Conservation (phyloP, 1,284 basidiomycete genomes). For the Pseudozyma hubeiensis region DNA sequence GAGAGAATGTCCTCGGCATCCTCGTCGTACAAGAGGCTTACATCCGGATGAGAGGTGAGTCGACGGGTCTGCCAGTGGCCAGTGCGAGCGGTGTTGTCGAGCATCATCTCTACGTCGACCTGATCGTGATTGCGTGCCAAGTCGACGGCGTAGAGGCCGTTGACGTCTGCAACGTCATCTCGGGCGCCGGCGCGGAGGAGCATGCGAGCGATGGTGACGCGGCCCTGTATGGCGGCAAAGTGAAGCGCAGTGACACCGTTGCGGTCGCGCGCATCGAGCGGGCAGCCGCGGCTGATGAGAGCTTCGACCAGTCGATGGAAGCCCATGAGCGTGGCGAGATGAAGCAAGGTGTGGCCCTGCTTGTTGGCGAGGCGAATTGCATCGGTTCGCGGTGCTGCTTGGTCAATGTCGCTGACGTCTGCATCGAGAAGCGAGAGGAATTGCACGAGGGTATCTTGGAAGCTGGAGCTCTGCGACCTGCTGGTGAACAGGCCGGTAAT, state of each 20-base stretch:
- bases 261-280: conserved; percentile 84
- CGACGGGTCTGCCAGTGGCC: conserved; percentile 45
- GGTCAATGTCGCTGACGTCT: conserved; percentile 30
- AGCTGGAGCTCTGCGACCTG: conserved; percentile 70
- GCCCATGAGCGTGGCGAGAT: conserved; percentile 85
- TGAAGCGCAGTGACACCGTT: conserved; percentile 93
- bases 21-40: conserved; percentile 58
- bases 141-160: conserved; percentile 84
- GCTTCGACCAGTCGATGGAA: conserved; percentile 80
- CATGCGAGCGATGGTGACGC: conserved; percentile 76
- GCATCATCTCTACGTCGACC: conserved; percentile 70
- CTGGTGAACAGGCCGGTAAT: conserved; percentile 49
- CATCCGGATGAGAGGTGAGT: conserved; percentile 47
- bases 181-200: conserved; percentile 85
- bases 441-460: conserved; percentile 82
- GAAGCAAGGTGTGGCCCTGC: conserved; percentile 74
- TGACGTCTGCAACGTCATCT: conserved; percentile 78
- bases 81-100: conserved; percentile 53
- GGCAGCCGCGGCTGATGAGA: conserved; percentile 79
- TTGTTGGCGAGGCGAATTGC: conserved; percentile 70
- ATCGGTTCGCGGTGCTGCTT: conserved; percentile 14
- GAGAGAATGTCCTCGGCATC: conserved; percentile 39
- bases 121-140: conserved; percentile 76
- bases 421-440: conserved; percentile 80
- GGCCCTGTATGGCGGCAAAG: conserved; percentile 81